Conservation (phyloP, 1,139 yeast genomes). For the Lodderomyces beijingensis region DNA sequence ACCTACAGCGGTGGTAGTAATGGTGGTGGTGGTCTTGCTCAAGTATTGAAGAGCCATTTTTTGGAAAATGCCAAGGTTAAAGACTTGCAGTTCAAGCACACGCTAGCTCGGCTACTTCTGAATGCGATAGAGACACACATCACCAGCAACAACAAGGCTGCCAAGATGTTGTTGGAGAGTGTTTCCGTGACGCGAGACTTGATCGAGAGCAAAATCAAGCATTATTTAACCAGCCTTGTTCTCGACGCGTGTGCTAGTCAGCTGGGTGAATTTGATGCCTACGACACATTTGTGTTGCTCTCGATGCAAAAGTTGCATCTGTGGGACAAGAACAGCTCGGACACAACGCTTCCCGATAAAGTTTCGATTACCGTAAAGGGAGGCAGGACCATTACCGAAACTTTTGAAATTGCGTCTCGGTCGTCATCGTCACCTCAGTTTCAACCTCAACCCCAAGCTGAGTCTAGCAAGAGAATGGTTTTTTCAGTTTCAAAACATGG, state of each 20-base stretch:
- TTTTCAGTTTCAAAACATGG: slow-evolving; percentile 29
- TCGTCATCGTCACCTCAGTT: background rate
- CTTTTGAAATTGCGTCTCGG: slow-evolving; percentile 17
- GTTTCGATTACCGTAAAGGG: background rate
- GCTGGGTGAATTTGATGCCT: too few relatives aligned
- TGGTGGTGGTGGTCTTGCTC: too few relatives aligned
- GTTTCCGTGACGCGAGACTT: background rate
- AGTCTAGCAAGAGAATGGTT: slow-evolving; percentile 1
- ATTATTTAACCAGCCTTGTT: slow-evolving; percentile 1
- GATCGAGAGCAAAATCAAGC: background rate
- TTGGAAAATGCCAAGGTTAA: slow-evolving; percentile 18
- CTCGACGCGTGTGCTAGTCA: background rate
- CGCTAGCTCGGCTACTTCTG: slow-evolving; percentile 23
- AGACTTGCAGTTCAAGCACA: slow-evolving; percentile 24
- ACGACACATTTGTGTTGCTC: slow-evolving; percentile 24
- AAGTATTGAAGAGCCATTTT: slow-evolving; percentile 18
- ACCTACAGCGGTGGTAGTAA: too few relatives aligned
- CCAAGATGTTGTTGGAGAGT: background rate
- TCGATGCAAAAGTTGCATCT: too few relatives aligned
- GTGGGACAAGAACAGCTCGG: too few relatives aligned
- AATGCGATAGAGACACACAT: background rate
- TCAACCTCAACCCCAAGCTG: background rate
- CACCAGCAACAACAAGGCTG: background rate
- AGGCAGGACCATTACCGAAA: slow-evolving; percentile 14
- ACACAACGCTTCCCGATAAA: background rate